These are phyloP conservation scores for Paracorniculantispora psalliotae DNA, from an alignment of 2,329 filamentous ascomycete species.

Conservation along the genomic window DNA sequence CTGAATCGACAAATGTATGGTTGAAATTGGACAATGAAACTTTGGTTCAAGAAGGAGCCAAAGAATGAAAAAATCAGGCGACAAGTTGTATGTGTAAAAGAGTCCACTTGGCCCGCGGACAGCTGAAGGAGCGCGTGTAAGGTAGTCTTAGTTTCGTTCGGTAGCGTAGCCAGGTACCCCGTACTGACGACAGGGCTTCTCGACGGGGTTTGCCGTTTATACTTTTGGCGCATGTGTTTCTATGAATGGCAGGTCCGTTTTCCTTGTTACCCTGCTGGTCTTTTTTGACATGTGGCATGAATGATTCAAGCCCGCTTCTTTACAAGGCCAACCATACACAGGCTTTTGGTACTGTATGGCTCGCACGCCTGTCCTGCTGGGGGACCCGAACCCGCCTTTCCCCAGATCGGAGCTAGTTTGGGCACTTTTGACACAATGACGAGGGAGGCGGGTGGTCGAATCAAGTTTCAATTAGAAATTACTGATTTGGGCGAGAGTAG, in stretches of 20 bases:
- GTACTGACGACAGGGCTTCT: background rate
- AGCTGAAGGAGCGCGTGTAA: constrained; percentile 1
- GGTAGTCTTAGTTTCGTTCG: too few species aligned
- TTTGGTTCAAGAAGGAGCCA: background rate
- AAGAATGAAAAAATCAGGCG: background rate
- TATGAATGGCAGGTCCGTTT: too few species aligned
- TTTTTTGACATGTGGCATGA: background rate
- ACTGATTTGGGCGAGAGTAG: too few species aligned
- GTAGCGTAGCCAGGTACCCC: background rate
- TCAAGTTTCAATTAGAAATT: background rate
- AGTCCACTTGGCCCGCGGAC: constrained; percentile 1
- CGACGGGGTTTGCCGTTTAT: background rate
- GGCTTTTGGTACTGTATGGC: too few species aligned
- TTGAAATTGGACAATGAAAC: background rate
- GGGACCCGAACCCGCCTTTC: constrained; percentile 3
- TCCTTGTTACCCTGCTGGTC: too few species aligned
- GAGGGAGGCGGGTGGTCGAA: background rate
- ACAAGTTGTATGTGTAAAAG: constrained; percentile 2
- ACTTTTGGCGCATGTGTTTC: too few species aligned
- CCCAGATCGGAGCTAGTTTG: constrained; percentile 8
- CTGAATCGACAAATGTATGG: background rate
- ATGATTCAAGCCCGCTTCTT: background rate
- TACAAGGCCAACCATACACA: too few species aligned
- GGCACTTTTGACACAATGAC: background rate
- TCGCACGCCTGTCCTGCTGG: background rate